These are phyloP conservation scores for Hygrophila difformis DNA, from an alignment of 257 asterid species.

Conservation along the genomic window DNA sequence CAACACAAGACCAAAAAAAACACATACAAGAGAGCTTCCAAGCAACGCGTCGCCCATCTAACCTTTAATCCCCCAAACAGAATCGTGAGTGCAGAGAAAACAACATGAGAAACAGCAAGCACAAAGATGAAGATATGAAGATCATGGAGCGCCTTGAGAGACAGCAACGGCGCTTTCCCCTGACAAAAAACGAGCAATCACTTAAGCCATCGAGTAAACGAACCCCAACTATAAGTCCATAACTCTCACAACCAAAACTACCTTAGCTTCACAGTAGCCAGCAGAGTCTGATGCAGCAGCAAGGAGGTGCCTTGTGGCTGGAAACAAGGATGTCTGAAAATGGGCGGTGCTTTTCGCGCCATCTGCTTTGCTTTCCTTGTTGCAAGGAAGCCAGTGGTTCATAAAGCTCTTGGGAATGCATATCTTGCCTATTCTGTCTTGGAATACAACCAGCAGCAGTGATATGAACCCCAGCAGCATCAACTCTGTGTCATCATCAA, in stretches of 20 bases:
- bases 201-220: too few relatives aligned
- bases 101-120: conserved; percentile 58
- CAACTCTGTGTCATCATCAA: conserved; percentile 47
- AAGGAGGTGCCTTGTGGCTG: conserved; percentile 3
- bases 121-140: conserved; percentile 77
- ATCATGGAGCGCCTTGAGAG: conserved; percentile 57
- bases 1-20: too few relatives aligned
- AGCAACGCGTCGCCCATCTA: too few relatives aligned
- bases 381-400: conserved; percentile 58
- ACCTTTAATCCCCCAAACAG: conserved; percentile 60
- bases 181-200: conserved; percentile 14
- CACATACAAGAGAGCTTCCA: too few relatives aligned
- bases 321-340: conserved; percentile 3
- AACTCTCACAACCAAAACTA: neutral
- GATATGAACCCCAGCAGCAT: conserved; percentile 78
- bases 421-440: conserved; percentile 28
- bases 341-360: conserved; percentile 22
- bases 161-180: conserved; percentile 50
- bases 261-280: conserved; percentile 31
- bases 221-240: neutral
- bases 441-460: conserved; percentile 42
- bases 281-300: neutral
- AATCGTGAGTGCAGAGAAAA: conserved; percentile 55
- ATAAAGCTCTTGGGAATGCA: conserved; percentile 42
- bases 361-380: neutral